Conservation (phyloP, 768 basidiomycete species). For the Hygrophorus russula region DNA sequence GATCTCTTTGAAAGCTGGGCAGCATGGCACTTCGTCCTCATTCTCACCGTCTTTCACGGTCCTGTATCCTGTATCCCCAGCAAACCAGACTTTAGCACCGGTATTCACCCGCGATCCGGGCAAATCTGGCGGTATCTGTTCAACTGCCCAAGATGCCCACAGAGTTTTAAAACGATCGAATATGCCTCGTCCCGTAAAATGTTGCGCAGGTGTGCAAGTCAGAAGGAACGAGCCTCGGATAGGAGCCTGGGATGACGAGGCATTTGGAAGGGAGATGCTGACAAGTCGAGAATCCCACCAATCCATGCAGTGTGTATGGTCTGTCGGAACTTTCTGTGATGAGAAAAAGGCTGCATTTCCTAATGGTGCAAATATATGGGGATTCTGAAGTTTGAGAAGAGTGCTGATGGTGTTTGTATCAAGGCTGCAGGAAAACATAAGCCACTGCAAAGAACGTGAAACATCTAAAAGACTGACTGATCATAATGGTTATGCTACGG, state of each 20-base stretch:
- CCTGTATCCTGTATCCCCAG: constrained; percentile 59
- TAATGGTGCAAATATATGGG: constrained; percentile 50
- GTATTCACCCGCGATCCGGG: constrained; percentile 17
- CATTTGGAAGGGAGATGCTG: constrained; percentile 8
- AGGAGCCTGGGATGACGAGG: not conserved
- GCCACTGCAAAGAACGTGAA: not conserved
- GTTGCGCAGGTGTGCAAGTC: constrained; percentile 56
- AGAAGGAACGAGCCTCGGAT: constrained; percentile 26
- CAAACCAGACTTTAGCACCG: constrained; percentile 42
- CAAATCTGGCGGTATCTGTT: constrained; percentile 23
- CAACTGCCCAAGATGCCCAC: constrained; percentile 59
- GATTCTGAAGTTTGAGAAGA: constrained; percentile 22
- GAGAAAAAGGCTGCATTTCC: constrained; percentile 36
- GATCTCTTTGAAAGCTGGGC: constrained; percentile 67
- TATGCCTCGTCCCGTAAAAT: constrained; percentile 40
- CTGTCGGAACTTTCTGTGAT: constrained; percentile 24
- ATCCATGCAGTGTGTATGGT: constrained; percentile 42
- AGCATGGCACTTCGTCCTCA: constrained; percentile 42
- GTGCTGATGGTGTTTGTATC: constrained; percentile 30
- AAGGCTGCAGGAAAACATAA: constrained; percentile 18
- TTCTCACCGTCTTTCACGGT: constrained; percentile 34
- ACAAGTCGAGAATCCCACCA: constrained; percentile 47
- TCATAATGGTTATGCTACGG: constrained; percentile 41
- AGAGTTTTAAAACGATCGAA: constrained; percentile 45
- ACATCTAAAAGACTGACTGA: constrained; percentile 21